These are phyloP conservation scores for Hordeum marinum DNA, from an alignment of 176 grass and related monocot genomes.

Conservation along the genomic window DNA sequence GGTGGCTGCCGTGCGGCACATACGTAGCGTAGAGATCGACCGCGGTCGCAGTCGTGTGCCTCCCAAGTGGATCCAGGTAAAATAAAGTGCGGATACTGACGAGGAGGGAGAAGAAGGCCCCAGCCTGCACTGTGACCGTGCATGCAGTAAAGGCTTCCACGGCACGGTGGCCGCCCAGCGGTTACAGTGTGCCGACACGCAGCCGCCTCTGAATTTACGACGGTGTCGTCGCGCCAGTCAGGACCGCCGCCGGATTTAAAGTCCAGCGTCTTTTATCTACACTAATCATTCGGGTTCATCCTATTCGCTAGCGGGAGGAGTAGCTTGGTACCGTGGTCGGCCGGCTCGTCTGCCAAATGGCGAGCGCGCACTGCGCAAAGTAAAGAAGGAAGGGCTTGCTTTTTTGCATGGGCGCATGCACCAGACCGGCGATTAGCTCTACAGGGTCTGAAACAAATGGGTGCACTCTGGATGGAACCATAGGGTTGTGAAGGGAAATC, in stretches of 20 bases:
- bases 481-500: no score
- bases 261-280: background rate
- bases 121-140: background rate
- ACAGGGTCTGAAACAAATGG: no score
- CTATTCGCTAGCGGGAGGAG: background rate
- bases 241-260: background rate
- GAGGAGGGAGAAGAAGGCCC: no score
- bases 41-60: background rate
- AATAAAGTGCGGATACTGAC: background rate
- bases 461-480: no score
- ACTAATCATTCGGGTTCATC: background rate
- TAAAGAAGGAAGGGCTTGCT: background rate
- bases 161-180: background rate
- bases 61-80: background rate
- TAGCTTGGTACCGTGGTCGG: background rate
- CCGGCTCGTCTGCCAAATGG: background rate
- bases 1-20: background rate
- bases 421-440: no score
- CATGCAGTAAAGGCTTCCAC: conserved; percentile 26
- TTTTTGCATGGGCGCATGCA: background rate
- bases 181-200: background rate
- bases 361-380: background rate
- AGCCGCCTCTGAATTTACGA: conserved; percentile 27
- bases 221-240: background rate
- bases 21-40: background rate